Evolutionary conservation across 164 flowering plant genomes (phyloP).

Genomic region (Tetracentron sinense): DNA sequence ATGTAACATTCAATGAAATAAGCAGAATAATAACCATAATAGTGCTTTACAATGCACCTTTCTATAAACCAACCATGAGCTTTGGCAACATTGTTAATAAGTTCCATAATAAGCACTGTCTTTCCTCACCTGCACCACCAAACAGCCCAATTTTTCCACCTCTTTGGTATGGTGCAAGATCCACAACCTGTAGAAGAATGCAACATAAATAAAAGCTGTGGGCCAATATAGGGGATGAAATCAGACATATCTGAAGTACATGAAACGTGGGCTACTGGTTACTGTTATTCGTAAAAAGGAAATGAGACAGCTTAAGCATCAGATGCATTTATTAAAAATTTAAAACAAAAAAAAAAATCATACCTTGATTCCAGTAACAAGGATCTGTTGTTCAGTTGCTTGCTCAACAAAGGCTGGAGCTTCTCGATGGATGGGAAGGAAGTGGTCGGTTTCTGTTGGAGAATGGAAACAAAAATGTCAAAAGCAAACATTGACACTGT

Average conservation of each 20-base stretch:
- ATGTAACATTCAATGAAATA: neutral
- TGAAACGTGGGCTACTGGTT: too few relatives aligned
- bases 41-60: neutral
- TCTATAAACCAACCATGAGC: slow-evolving; percentile 48
- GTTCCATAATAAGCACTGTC: slow-evolving; percentile 91
- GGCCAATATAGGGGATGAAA: neutral
- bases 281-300: too few relatives aligned
- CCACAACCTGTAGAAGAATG: slow-evolving; percentile 62
- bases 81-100: too few relatives aligned
- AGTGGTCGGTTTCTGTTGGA: slow-evolving; percentile 76
- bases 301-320: too few relatives aligned
- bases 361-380: slow-evolving; percentile 95
- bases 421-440: slow-evolving; percentile 84
- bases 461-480: neutral
- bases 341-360: neutral
- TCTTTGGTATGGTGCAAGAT: slow-evolving; percentile 91
- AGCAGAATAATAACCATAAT: neutral
- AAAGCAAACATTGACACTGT: neutral
- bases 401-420: slow-evolving; percentile 95
- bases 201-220: neutral
- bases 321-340: neutral
- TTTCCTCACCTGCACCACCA: slow-evolving; percentile 99
- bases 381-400: slow-evolving; percentile 87
- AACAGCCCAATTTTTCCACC: too few relatives aligned
- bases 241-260: too few relatives aligned